Evolutionary conservation across 495 filamentous ascomycete species (phyloP).

Genomic region (Penicillium coprophilum): DNA sequence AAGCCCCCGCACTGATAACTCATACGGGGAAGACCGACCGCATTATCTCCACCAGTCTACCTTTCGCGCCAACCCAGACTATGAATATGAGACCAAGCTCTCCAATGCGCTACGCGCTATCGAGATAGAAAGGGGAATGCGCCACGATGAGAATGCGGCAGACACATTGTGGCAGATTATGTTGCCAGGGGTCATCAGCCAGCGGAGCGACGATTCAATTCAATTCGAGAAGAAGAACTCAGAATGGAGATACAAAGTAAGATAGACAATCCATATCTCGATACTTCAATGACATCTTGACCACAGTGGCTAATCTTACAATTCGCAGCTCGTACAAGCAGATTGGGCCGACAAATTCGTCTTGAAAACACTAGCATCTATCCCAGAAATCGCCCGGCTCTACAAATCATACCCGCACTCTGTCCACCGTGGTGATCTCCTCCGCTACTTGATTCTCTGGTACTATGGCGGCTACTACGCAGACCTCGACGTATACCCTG

Average conservation of each 20-base stretch:
- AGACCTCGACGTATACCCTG: conserved; percentile 46
- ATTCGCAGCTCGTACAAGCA: conserved; percentile 30
- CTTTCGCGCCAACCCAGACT: conserved; percentile 33
- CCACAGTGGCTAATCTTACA: background rate
- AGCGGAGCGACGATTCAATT: conserved; percentile 30
- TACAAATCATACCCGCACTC: conserved; percentile 39
- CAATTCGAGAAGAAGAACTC: conserved; percentile 32
- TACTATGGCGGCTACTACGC: conserved; percentile 53
- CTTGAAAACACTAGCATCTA: conserved; percentile 22
- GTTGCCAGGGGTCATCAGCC: conserved; percentile 17
- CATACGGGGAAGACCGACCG: conserved; percentile 21
- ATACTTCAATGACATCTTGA: background rate
- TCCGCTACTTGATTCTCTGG: conserved; percentile 51
- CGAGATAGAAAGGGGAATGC: conserved; percentile 18
- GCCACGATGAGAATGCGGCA: conserved; percentile 11
- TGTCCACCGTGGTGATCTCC: conserved; percentile 46
- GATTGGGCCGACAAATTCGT: conserved; percentile 35
- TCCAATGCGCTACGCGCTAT: conserved; percentile 28
- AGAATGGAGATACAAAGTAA: conserved; percentile 37
- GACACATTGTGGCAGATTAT: conserved; percentile 42
- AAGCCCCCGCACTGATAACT: background rate
- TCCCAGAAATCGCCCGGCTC: conserved; percentile 32
- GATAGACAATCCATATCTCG: background rate
- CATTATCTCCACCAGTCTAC: conserved; percentile 33
- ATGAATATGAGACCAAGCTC: conserved; percentile 25